These are phyloP conservation scores for Letharia lupina DNA, from an alignment of 495 filamentous ascomycete genomes.

Conservation along the genomic window DNA sequence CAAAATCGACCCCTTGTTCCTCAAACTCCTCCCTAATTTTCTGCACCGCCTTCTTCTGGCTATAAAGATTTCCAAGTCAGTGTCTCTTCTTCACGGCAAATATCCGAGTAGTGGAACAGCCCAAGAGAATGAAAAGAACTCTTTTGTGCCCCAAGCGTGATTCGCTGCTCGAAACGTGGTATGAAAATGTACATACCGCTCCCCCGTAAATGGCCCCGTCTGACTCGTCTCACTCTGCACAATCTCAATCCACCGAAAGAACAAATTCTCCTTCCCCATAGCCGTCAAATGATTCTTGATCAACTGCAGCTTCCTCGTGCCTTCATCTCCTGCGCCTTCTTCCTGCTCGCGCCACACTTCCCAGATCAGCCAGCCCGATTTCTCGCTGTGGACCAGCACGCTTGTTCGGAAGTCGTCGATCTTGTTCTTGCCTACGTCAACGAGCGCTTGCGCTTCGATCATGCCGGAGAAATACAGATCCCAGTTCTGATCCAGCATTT, in stretches of 20 bases:
- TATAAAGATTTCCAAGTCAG: background rate
- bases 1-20: slow-evolving; percentile 63
- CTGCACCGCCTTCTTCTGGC: slow-evolving; percentile 52
- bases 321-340: slow-evolving; percentile 41
- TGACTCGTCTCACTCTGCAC: slow-evolving; percentile 71
- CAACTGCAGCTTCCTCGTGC: slow-evolving; percentile 50
- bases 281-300: slow-evolving; percentile 63
- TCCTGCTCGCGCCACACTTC: slow-evolving; percentile 30
- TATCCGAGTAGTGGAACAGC: too few relatives aligned
- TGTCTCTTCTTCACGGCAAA: background rate
- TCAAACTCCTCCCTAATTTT: slow-evolving; percentile 63
- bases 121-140: background rate
- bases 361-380: slow-evolving; percentile 58
- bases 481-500: slow-evolving; percentile 71
- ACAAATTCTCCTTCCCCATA: slow-evolving; percentile 73
- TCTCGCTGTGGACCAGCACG: slow-evolving; percentile 56
- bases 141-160: too few relatives aligned
- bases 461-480: slow-evolving; percentile 73
- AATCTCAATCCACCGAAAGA: slow-evolving; percentile 79
- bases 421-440: slow-evolving; percentile 47
- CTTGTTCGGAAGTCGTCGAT: slow-evolving; percentile 53
- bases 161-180: background rate
- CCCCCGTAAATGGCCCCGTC: slow-evolving; percentile 62
- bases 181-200: slow-evolving; percentile 31
- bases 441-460: slow-evolving; percentile 55